Percentiles rank a stretch among this genome's conserved stretches.
Evolutionary conservation across 192 early-diverging fungal genomes (phyloP).

Genomic region (Coemansia sp.): DNA sequence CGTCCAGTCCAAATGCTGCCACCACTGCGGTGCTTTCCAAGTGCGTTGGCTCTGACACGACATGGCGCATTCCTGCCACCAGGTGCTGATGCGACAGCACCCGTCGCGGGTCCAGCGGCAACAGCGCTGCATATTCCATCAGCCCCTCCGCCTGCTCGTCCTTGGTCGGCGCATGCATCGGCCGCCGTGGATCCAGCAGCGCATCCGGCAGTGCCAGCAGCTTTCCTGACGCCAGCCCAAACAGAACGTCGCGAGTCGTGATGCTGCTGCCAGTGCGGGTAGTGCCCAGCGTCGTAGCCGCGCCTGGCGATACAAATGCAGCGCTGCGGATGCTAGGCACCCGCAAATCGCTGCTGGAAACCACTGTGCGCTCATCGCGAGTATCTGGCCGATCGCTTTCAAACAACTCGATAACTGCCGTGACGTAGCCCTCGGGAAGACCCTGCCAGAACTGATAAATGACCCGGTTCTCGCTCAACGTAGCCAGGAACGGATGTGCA

Average conservation of each 20-base stretch:
- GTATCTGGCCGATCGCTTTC: constrained; percentile 72
- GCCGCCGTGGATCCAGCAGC: constrained; percentile 83
- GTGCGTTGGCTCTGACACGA: constrained; percentile 71
- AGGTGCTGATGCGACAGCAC: constrained; percentile 71
- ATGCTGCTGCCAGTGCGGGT: constrained; percentile 85
- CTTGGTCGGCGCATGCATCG: constrained; percentile 59
- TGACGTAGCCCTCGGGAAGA: constrained; percentile 61
- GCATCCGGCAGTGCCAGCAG: constrained; percentile 51
- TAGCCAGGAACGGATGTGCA: constrained; percentile 59
- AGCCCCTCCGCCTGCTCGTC: constrained; percentile 89
- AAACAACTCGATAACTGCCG: constrained; percentile 83
- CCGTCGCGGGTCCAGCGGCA: constrained; percentile 73
- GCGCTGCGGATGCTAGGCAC: constrained; percentile 71
- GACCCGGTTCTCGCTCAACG: constrained; percentile 85
- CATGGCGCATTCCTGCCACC: constrained; percentile 64
- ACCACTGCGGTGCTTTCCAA: constrained; percentile 95
- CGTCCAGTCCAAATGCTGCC: constrained; percentile 82
- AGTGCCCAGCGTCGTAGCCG: constrained; percentile 74
- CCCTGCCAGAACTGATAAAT: constrained; percentile 89
- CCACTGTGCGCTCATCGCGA: constrained; percentile 65
- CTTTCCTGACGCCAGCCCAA: constrained; percentile 49
- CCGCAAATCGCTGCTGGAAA: constrained; percentile 71
- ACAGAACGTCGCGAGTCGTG: constrained; percentile 78
- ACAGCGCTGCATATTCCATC: constrained; percentile 66
- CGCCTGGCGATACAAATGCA: constrained; percentile 73